Evolutionary conservation across 2,329 filamentous ascomycete genomes (phyloP), one percentile per base, ranked within the genome.

Genomic region (Aspergillus sp.): DNA sequence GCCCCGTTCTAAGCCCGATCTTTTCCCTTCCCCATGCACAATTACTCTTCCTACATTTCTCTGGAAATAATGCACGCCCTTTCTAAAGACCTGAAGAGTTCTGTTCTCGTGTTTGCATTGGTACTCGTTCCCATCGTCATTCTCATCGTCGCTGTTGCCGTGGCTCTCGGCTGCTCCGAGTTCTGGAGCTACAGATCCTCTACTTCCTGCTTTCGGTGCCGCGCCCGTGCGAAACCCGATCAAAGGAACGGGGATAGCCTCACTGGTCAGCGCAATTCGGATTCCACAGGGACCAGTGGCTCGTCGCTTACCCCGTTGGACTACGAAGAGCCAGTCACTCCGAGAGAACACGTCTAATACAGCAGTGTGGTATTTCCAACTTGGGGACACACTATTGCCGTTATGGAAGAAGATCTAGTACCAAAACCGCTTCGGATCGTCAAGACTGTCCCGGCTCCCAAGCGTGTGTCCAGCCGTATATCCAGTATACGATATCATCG

Each of bases 351-450:
- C 22, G 37, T 51, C 12, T 54, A 48, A 36, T n/a, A 4, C 8
- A 15, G 15, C 20, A n/a, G 10, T 15, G 17, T 32, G 8, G 20
- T n/a, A 15, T n/a, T n/a, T n/a, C n/a, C n/a, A n/a, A n/a, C n/a
- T n/a, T n/a, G n/a, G n/a, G n/a, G n/a, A n/a, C n/a, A n/a, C n/a
- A n/a, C n/a, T n/a, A n/a, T n/a, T n/a, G 7, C 15, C 15, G n/a
- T 15, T 26, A 53, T 57, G 41, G 47, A 53, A 31, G 35, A 48
- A 31, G 35, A 48, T 25, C 45, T 27, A 8, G 25, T 44, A 35
- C 65, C 69, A 12, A 59, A 59, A 19, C 72, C 73, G 8, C 49
- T 75, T 20, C 64, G 67, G 25, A 69, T 75, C 45, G 49, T 66
- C 45, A 75, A 72, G 47, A 28, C 30, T 30, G 15, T 39, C 15